Base-by-base conservation (phyloP, 192 early-diverging fungal species). In the Lobulomyces angularis region DNA sequence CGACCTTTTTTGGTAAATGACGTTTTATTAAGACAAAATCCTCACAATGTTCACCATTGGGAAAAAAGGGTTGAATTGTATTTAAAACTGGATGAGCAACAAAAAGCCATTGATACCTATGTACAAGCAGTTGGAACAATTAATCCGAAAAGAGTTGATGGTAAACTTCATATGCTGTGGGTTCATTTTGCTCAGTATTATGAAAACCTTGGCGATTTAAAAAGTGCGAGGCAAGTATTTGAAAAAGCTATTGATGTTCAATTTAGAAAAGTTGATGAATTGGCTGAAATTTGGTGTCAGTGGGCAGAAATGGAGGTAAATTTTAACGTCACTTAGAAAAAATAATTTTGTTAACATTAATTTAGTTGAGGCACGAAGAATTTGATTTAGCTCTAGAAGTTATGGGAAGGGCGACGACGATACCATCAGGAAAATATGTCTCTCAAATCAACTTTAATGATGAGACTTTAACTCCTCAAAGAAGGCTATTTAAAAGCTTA, bases 251-350 rank as follows among this genome's bases (percentile, higher is more conserved):
- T 75, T 28, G 73, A 71, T 24, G 84, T 92, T n/a, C 74, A 79
- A 18, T 86, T 71, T 45, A 84, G 74, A 31, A 64, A 63, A 19
- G 88, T 85, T 5, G 80, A 77, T 31, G 89, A 93, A 50, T 60
- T 96, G 44, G 90, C 79, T 0, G 82, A 85, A 31, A 48, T 95
- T 19, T 99, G 84, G 81, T 80, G 80, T 46, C 76, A 82, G 49
- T 99, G 87, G 61, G 88, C 86, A 1, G 89, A 96, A 50, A 65
- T 81, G 64, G 92, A 99, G n/a, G n/a, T n/a, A n/a, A n/a, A n/a
- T n/a, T n/a, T n/a, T n/a, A n/a, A 50, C 54, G 81, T 8, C 58
- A 64, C 5, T 51, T 62, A 23, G 79, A 76, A 41, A 27, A 8
- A 17, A 0, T 61, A 14, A 46, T 27, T 14, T 27, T 22, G 7